Percentiles rank a stretch among this genome's conserved stretches.
phyloP scores from a whole-genome alignment of 2,329 filamentous ascomycete genomes.

The Remersonia thermophila region DNA sequence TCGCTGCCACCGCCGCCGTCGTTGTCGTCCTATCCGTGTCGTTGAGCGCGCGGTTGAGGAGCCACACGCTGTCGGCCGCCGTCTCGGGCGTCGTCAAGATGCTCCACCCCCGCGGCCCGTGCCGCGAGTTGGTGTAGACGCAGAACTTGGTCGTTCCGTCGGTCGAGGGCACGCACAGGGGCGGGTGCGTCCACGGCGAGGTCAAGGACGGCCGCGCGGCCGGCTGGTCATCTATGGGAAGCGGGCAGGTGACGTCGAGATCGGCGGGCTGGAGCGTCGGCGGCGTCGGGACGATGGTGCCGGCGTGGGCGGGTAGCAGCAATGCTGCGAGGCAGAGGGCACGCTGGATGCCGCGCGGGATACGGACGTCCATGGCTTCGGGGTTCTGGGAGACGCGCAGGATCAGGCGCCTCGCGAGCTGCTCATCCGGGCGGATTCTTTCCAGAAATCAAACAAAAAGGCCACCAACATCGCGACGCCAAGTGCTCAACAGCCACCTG shows the following conservation, averaged over 20 bases:
- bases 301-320: no score
- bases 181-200: slow-evolving; percentile 18
- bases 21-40: neutral
- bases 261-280: slow-evolving; percentile 2
- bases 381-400: no score
- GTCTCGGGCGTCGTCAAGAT: slow-evolving; percentile 24
- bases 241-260: slow-evolving; percentile 6
- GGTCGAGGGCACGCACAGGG: slow-evolving; percentile 14
- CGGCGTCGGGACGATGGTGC: neutral
- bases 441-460: no score
- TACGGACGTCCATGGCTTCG: no score
- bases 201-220: neutral
- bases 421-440: no score
- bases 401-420: no score
- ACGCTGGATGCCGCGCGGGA: no score
- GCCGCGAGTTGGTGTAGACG: slow-evolving; percentile 19
- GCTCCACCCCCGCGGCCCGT: slow-evolving; percentile 22
- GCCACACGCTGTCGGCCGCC: slow-evolving; percentile 19
- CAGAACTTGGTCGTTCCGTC: slow-evolving; percentile 15
- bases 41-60: slow-evolving; percentile 17
- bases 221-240: slow-evolving; percentile 40
- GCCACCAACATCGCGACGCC: no score
- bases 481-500: no score
- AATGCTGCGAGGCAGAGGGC: no score
- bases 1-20: neutral